Conservation (phyloP, 257 asterid genomes). For the Apocynum venetum region DNA sequence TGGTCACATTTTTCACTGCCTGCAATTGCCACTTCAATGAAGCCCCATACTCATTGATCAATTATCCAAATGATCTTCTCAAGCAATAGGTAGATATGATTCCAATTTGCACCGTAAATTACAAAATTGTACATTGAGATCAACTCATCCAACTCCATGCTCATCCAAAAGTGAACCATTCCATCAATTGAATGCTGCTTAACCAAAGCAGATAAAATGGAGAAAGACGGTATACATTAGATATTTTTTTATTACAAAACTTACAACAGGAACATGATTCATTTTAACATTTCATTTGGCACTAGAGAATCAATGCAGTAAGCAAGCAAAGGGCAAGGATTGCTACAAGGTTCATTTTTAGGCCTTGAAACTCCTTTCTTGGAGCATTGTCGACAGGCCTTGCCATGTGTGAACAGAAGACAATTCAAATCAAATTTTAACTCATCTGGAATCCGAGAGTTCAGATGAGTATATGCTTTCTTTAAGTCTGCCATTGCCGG, state of each 20-base stretch:
- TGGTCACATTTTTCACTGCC: background rate
- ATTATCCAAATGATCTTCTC: background rate
- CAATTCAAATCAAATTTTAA: constrained; percentile 82
- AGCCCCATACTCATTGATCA: constrained; percentile 14
- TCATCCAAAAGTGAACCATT: background rate
- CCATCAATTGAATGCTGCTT: background rate
- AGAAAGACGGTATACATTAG: background rate
- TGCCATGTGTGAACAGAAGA: constrained; percentile 82
- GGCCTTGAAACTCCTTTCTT: constrained; percentile 34
- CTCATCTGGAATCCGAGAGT: constrained; percentile 61
- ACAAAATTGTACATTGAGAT: background rate
- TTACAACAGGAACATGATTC: background rate
- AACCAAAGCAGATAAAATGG: background rate
- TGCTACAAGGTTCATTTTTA: constrained; percentile 26
- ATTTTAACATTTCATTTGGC: constrained; percentile 16
- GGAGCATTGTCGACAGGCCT: constrained; percentile 66
- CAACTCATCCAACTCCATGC: background rate
- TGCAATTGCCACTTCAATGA: constrained; percentile 4
- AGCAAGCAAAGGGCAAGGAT: constrained; percentile 54
- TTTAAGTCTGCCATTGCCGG: constrained; percentile 54
- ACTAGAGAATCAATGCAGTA: constrained; percentile 22
- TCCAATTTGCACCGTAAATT: background rate
- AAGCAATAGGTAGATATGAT: background rate
- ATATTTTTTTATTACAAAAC: background rate
- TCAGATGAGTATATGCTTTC: constrained; percentile 69